A percentile compares a stretch with the other conserved stretches of the same genome.
These are phyloP conservation scores for Rhexocercosporidium sp. DNA, from an alignment of 2,329 filamentous ascomycete species.

Conservation along the genomic window DNA sequence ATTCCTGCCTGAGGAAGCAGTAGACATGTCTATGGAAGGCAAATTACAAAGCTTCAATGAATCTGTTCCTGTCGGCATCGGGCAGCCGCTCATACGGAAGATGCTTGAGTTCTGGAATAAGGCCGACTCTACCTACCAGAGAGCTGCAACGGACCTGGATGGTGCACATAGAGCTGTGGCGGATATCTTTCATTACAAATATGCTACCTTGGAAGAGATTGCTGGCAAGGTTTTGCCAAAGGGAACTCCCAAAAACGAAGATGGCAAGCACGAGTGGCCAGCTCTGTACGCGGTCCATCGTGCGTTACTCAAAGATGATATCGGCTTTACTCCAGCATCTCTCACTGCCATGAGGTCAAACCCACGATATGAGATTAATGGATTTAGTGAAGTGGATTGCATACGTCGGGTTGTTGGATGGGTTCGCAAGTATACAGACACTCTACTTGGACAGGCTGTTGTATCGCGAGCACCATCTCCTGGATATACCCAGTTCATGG, in stretches of 20 bases:
- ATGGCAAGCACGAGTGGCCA: conserved; percentile 49
- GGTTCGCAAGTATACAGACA: conserved; percentile 57
- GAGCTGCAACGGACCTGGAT: conserved; percentile 52
- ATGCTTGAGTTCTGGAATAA: conserved; percentile 51
- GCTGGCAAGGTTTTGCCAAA: conserved; percentile 47
- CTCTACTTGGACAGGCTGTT: conserved; percentile 6
- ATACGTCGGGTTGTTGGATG: conserved; percentile 56
- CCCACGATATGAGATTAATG: conserved; percentile 67
- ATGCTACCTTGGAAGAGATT: conserved; percentile 50
- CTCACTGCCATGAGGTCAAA: conserved; percentile 53
- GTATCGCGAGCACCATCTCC: neutral
- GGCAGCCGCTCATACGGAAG: conserved; percentile 48
- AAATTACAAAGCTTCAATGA: conserved; percentile 45
- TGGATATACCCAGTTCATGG: conserved; percentile 19
- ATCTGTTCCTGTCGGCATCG: conserved; percentile 51
- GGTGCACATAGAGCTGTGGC: conserved; percentile 54
- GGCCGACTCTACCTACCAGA: conserved; percentile 53
- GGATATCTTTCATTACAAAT: conserved; percentile 48
- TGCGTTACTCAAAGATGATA: conserved; percentile 63
- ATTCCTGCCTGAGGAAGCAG: conserved; percentile 49
- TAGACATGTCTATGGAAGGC: conserved; percentile 42
- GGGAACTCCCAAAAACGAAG: conserved; percentile 28
- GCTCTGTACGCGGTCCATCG: conserved; percentile 74
- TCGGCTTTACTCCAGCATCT: conserved; percentile 60
- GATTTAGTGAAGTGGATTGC: conserved; percentile 57